These are phyloP conservation scores for Camelina neglecta DNA, from an alignment of 345 rosid species.

Conservation along the genomic window DNA sequence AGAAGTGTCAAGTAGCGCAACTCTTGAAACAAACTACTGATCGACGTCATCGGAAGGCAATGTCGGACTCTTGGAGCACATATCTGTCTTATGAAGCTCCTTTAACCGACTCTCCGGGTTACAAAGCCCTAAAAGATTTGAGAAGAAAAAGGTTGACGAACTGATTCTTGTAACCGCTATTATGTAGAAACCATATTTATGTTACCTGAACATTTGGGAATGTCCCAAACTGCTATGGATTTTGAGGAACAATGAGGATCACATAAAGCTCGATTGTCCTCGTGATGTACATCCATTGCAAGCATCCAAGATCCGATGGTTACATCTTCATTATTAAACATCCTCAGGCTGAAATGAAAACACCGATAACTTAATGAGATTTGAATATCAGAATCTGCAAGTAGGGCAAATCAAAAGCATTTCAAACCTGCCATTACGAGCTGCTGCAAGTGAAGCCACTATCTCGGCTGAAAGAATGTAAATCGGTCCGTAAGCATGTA, in stretches of 20 bases:
- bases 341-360: slow-evolving; percentile 64
- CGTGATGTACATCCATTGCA: slow-evolving; percentile 79
- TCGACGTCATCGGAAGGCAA: slow-evolving; percentile 58
- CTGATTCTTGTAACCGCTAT: background rate
- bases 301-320: slow-evolving; percentile 96
- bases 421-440: slow-evolving; percentile 72
- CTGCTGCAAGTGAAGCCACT: slow-evolving; percentile 70
- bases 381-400: background rate
- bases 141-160: slow-evolving; percentile 8
- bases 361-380: background rate
- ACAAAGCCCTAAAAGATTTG: slow-evolving; percentile 64
- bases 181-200: slow-evolving; percentile 4
- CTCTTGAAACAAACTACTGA: slow-evolving; percentile 19
- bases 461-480: slow-evolving; percentile 73
- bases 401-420: slow-evolving; percentile 8
- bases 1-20: background rate
- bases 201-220: slow-evolving; percentile 88
- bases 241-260: slow-evolving; percentile 78
- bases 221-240: slow-evolving; percentile 87
- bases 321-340: slow-evolving; percentile 92
- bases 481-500: slow-evolving; percentile 85
- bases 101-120: slow-evolving; percentile 58
- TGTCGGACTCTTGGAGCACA: slow-evolving; percentile 85
- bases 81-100: slow-evolving; percentile 67
- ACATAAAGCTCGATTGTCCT: slow-evolving; percentile 76